Conservation (phyloP, 2,329 filamentous ascomycete species). For the Plectosphaerella cucumerina region DNA sequence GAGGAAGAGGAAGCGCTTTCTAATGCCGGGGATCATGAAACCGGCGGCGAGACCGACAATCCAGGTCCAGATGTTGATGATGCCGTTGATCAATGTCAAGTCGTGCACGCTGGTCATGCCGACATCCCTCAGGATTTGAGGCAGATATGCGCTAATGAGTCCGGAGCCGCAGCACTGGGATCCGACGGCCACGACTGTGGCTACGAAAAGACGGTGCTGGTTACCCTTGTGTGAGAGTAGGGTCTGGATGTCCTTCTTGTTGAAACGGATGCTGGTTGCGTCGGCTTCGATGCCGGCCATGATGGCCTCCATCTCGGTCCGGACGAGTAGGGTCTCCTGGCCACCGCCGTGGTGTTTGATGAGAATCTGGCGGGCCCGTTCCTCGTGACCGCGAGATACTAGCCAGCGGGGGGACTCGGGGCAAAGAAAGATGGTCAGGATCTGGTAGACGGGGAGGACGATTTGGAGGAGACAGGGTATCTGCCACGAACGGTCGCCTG, state of each 20-base stretch:
- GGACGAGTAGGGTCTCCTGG: constrained; percentile 5
- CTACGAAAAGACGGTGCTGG: constrained; percentile 4
- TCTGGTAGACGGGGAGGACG: constrained; percentile 1
- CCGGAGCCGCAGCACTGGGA: constrained; percentile 7
- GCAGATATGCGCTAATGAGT: constrained; percentile 5
- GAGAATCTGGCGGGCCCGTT: constrained; percentile 5
- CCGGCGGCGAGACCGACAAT: constrained; percentile 4
- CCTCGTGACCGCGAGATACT: constrained; percentile 1
- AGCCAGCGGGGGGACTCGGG: constrained; percentile 7
- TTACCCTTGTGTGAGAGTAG: constrained; percentile 6
- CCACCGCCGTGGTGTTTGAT: constrained; percentile 13
- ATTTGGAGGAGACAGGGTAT: neutral
- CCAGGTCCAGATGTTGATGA: constrained; percentile 8
- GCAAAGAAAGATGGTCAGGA: neutral
- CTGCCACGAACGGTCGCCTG: constrained; percentile 1
- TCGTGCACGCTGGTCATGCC: constrained; percentile 3
- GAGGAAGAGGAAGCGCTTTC: constrained; percentile 6
- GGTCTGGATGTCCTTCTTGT: constrained; percentile 7
- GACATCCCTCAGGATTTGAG: constrained; percentile 1
- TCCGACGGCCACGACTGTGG: constrained; percentile 5
- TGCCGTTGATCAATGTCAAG: constrained; percentile 6
- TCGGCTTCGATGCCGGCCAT: constrained; percentile 11
- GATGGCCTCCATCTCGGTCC: constrained; percentile 8
- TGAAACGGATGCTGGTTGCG: constrained; percentile 5
- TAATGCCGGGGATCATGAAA: constrained; percentile 3